Base-by-base conservation (phyloP, 768 basidiomycete species). In the Boletus sp. region DNA sequence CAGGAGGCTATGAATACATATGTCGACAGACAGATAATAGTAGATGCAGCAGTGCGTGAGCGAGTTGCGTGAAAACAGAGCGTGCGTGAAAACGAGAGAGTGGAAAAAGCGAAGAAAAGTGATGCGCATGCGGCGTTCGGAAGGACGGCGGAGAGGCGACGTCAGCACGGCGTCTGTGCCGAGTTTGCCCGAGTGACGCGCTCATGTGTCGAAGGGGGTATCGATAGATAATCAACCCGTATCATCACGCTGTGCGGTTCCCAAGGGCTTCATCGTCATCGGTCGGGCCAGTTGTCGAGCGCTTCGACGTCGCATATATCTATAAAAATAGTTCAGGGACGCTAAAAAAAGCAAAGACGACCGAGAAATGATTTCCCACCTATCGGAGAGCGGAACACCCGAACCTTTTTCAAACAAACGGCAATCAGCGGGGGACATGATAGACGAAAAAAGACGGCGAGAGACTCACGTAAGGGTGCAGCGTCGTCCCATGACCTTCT, bases 361-460 rank as follows among this genome's bases (percentile, higher is more conserved):
- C 35, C n/a, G 2, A 35, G 5, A 33, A 17, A 17, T 7, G 14
- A 14, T 32, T 52, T 49, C 71, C 47, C 49, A 72, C 71, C 71
- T 53, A 72, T 72, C 30, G 71, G 71, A 32, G 71, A 72, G 41
- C 60, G 65, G 45, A 72, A 72, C 28, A 62, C 56, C 18, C 71
- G 67, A 57, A 72, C 54, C 71, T 46, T 15, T 72, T 48, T 40
- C 11, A 28, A 52, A 44, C 17, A 15, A 37, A 53, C 29, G 32
- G 52, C 36, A 50, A 56, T 63, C 54, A 66, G 50, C 18, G 20
- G 35, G 52, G 52, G 50, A 48, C 11, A 42, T 35, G 44, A 51
- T 29, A 5, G 14, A 47, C 6, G 37, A 15, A n/a, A 40, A 32
- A 15, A 12, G 44, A 29, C 18, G 20, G 12, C 3, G 12, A 20